phyloP scores from a whole-genome alignment of 768 basidiomycete species.

The Ramaria sp. region DNA sequence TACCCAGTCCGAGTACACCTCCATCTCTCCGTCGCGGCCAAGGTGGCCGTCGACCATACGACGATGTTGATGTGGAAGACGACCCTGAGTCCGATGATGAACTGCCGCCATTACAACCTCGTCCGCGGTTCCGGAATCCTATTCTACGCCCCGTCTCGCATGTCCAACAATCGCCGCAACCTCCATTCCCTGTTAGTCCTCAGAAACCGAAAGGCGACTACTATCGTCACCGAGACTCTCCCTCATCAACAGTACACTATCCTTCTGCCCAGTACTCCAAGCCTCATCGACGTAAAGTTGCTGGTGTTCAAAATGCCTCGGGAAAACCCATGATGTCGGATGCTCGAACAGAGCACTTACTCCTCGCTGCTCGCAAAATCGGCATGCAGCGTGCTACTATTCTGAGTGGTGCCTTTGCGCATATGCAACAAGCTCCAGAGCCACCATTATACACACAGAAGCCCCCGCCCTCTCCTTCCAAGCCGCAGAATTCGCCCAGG shows the following conservation, averaged over 20 bases:
- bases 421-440: conserved; percentile 17
- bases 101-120: conserved; percentile 5
- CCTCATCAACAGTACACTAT: neutral
- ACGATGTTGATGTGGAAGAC: conserved; percentile 14
- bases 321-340: conserved; percentile 27
- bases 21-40: neutral
- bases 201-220: conserved; percentile 4
- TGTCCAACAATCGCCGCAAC: conserved; percentile 17
- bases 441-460: conserved; percentile 17
- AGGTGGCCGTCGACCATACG: conserved; percentile 12
- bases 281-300: neutral
- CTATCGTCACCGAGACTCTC: conserved; percentile 3
- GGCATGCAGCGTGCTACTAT: conserved; percentile 50
- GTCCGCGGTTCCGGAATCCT: conserved; percentile 5
- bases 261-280: conserved; percentile 1
- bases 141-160: conserved; percentile 9
- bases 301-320: neutral
- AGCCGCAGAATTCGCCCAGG: conserved; percentile 8
- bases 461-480: conserved; percentile 12
- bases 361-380: conserved; percentile 60
- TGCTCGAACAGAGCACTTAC: conserved; percentile 59
- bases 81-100: conserved; percentile 19
- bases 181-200: conserved; percentile 10
- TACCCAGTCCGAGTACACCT: neutral
- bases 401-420: conserved; percentile 36